Evolutionary conservation across 2,329 filamentous ascomycete species (phyloP).

Genomic region (Colletotrichum filicis): DNA sequence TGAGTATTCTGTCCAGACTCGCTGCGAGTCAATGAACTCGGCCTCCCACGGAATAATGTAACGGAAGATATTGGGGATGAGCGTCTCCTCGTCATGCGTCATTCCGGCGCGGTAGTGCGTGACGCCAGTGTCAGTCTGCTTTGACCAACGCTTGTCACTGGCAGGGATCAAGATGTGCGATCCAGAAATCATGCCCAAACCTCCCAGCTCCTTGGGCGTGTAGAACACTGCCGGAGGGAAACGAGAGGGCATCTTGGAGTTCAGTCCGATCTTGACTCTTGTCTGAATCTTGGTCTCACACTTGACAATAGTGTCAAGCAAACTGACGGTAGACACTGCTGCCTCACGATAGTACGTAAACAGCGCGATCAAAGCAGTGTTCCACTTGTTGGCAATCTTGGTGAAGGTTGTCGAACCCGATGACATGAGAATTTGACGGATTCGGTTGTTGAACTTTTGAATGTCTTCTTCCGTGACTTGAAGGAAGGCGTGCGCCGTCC

Average conservation of each 20-base stretch:
- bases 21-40: conserved; percentile 98
- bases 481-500: conserved; percentile 95
- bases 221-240: conserved; percentile 99
- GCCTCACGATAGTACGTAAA: conserved; percentile 99
- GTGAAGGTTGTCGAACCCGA: conserved; percentile 99
- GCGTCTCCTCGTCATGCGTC: conserved; percentile 96
- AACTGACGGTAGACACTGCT: conserved; percentile 91
- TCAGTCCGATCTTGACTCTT: conserved; percentile 96
- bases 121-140: conserved; percentile 96
- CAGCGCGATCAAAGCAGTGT: conserved; percentile 93
- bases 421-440: conserved; percentile 98
- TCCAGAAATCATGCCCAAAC: conserved; percentile 98
- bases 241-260: conserved; percentile 99
- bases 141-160: conserved; percentile 97
- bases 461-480: conserved; percentile 99
- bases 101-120: conserved; percentile 98
- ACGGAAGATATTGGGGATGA: conserved; percentile 98
- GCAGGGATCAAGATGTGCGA: conserved; percentile 98
- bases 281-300: conserved; percentile 99
- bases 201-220: conserved; percentile 96
- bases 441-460: conserved; percentile 98
- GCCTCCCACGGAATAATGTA: conserved; percentile 99
- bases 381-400: conserved; percentile 99
- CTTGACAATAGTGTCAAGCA: conserved; percentile 98
- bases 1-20: conserved; percentile 99